Evolutionary conservation across 352 stramenopile species (phyloP).

Genomic region (Globisporangium echinulatum): DNA sequence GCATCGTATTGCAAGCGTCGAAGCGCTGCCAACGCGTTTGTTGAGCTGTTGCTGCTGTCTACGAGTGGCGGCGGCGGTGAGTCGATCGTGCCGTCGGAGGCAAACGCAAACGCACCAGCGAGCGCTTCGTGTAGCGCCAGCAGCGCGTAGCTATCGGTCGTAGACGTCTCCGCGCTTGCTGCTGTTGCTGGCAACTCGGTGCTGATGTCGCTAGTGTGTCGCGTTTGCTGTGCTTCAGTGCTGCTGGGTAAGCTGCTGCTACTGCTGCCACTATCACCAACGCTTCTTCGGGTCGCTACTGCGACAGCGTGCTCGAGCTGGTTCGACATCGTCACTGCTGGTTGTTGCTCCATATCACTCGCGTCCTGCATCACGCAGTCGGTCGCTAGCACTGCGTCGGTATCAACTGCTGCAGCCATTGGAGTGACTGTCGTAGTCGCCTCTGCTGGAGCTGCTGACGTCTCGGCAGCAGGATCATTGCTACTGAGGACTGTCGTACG

Average conservation of each 20-base stretch:
- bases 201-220: background rate
- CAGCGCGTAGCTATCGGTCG: conserved; percentile 18
- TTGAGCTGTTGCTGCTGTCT: background rate
- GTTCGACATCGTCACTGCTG: background rate
- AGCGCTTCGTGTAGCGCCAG: conserved; percentile 26
- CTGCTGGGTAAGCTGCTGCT: background rate
- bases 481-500: background rate
- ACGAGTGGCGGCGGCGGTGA: conserved; percentile 9
- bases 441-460: no score
- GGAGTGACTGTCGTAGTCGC: background rate
- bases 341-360: no score
- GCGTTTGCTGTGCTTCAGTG: background rate
- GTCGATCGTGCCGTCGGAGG: conserved; percentile 12
- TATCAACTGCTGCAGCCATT: background rate
- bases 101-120: conserved; percentile 19
- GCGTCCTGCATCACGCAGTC: no score
- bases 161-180: background rate
- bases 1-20: conserved; percentile 21
- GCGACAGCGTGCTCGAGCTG: background rate
- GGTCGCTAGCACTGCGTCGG: background rate
- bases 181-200: background rate
- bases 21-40: background rate
- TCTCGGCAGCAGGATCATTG: no score
- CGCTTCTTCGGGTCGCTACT: background rate
- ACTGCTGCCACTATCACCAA: no score